Base-by-base conservation (phyloP, 306 rosid genomes). In the Arachis hypogaea region DNA sequence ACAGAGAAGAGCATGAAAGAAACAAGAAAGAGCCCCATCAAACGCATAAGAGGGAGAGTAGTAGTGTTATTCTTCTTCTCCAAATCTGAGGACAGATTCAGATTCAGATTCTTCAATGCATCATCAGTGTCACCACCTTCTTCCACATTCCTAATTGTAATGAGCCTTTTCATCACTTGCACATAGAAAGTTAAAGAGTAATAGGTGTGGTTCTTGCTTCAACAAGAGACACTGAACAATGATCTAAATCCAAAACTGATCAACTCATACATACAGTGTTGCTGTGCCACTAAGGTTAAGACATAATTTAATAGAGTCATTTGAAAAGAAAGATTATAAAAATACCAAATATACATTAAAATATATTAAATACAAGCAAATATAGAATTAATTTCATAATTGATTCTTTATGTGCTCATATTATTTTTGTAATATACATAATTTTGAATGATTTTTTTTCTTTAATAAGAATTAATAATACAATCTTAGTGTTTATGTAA, bases 1-100 rank as follows among this genome's bases (percentile, higher is more conserved):
- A 85, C 96, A 14, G 98, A 93, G 50, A 86, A 62, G 58, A 93
- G 73, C 78, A 93, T 83, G 82, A 88, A 68, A 18, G 82, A 61
- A 62, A 86, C 83, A 10, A 90, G 80, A 59, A 88, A 80, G 78
- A 90, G 68, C 42, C 87, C 95, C 93, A 88, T 77, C 49, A 83
- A 22, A 66, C 81, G 88, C 84, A 90, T 85, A 71, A 82, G 66
- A 33, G 71, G 75, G 68, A 76, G 69, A 47, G 78, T 7, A 11
- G 14, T 3, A n/a, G 80, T 7, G 4, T 52, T 3, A 6, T 14
- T 52, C 58, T 22, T 52, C 7, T 14, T 14, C 65, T 80, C 84
- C 56, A 42, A 79, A 76, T 74, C 84, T 29, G 64, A 52, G 33
- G 42, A 44, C 64, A 61, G 63, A 55, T 14, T 85, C 64, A 61